Conservation (phyloP, 2,329 filamentous ascomycete species). For the Ophiostoma sp. region DNA sequence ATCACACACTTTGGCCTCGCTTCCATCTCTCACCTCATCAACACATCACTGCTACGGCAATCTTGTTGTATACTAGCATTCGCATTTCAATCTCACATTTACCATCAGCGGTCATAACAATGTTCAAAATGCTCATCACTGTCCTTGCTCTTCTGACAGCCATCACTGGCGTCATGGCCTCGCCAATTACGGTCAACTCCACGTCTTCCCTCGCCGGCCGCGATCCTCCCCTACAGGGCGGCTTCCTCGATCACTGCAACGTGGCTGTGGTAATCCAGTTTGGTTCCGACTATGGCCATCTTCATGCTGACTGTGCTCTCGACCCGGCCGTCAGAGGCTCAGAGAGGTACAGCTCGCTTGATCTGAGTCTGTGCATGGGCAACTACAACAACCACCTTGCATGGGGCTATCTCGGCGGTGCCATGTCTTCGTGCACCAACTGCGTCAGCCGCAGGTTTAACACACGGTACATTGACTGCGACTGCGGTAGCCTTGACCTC, state of each 20-base stretch:
- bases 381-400: conserved; percentile 24
- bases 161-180: not conserved
- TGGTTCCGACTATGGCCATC: conserved; percentile 16
- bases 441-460: conserved; percentile 19
- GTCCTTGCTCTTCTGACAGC: not conserved
- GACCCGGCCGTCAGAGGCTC: not conserved
- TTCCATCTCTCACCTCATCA: not conserved
- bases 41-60: not conserved
- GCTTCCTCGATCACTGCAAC: conserved; percentile 19
- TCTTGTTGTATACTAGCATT: not conserved
- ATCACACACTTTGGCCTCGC: not conserved
- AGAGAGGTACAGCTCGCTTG: conserved; percentile 10
- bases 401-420: conserved; percentile 23
- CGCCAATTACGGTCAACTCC: not conserved
- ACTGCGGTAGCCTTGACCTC: conserved; percentile 24
- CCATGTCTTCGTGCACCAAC: conserved; percentile 22
- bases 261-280: conserved; percentile 9
- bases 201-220: not conserved
- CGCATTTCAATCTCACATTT: not conserved
- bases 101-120: not conserved
- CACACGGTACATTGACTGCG: conserved; percentile 22
- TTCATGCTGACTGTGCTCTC: conserved; percentile 18
- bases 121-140: not conserved
- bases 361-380: conserved; percentile 24
- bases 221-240: not conserved